phyloP scores from a whole-genome alignment of 164 flowering plant species.

The Buxus sempervirens region DNA sequence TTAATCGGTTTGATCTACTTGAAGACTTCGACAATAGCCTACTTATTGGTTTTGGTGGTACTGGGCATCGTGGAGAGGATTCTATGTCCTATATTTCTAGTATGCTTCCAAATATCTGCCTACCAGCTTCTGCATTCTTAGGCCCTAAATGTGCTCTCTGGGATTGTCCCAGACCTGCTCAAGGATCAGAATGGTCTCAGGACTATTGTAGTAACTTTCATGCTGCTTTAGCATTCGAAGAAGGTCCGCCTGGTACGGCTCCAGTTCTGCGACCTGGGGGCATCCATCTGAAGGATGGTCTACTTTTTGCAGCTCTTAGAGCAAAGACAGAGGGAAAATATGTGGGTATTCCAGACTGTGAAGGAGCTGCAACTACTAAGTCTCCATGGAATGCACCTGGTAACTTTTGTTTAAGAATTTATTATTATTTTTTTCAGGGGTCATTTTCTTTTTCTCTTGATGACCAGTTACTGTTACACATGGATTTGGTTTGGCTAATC shows the following conservation, averaged over 20 bases:
- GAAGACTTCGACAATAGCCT: slow-evolving; percentile 50
- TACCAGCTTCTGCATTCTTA: slow-evolving; percentile 91
- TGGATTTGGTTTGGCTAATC: slow-evolving; percentile 5
- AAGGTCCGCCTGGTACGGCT: slow-evolving; percentile 94
- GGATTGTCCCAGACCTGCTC: slow-evolving; percentile 98
- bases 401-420: slow-evolving; percentile 20
- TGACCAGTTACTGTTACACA: background rate
- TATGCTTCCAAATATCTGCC: slow-evolving; percentile 53
- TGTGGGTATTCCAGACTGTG: slow-evolving; percentile 97
- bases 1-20: slow-evolving; percentile 56
- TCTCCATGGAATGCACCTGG: slow-evolving; percentile 99
- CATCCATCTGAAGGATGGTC: slow-evolving; percentile 88
- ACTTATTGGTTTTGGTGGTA: slow-evolving; percentile 35
- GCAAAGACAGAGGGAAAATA: slow-evolving; percentile 85
- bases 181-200: slow-evolving; percentile 70
- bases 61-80: slow-evolving; percentile 43
- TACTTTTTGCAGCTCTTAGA: slow-evolving; percentile 84
- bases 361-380: slow-evolving; percentile 97
- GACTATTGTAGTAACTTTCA: slow-evolving; percentile 92
- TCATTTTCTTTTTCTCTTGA: background rate
- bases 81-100: slow-evolving; percentile 36
- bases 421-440: no score
- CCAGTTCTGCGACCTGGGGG: slow-evolving; percentile 96
- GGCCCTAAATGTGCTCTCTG: slow-evolving; percentile 99
- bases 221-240: slow-evolving; percentile 71